These are phyloP conservation scores for Groenewaldozyma tartarivorans DNA, from an alignment of 805 yeast species.

Conservation along the genomic window DNA sequence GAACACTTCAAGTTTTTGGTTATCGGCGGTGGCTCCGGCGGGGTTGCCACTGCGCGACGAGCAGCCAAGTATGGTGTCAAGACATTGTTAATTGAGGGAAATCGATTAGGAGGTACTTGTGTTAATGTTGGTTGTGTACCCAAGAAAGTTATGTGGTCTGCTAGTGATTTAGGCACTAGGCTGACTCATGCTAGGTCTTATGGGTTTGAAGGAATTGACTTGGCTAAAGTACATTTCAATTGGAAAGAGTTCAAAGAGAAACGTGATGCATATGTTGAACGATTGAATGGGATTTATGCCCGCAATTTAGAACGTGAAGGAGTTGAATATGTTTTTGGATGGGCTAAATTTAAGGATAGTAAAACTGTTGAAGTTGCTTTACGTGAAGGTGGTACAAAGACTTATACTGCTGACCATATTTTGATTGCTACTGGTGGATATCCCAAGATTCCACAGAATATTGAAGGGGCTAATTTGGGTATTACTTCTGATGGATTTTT, in stretches of 20 bases:
- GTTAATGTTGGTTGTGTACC: conserved; percentile 99
- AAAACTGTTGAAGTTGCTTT: conserved; percentile 61
- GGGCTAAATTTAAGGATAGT: conserved; percentile 69
- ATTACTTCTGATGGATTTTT: conserved; percentile 89
- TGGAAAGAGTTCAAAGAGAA: conserved; percentile 77
- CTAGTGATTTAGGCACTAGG: conserved; percentile 77
- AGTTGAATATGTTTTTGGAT: conserved; percentile 79
- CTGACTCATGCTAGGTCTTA: conserved; percentile 69
- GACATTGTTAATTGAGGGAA: conserved; percentile 70
- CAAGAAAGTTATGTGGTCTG: conserved; percentile 98
- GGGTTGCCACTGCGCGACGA: conserved; percentile 96
- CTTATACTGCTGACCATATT: conserved; percentile 72
- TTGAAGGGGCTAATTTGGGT: conserved; percentile 78
- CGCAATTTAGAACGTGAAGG: conserved; percentile 80
- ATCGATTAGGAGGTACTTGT: conserved; percentile 91
- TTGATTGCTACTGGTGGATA: conserved; percentile 92
- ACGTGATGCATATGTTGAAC: conserved; percentile 82
- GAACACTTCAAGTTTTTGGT: conserved; percentile 80
- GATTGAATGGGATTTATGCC: conserved; percentile 90
- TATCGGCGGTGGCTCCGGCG: conserved; percentile 99
- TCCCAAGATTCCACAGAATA: conserved; percentile 57
- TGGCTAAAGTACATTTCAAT: conserved; percentile 53
- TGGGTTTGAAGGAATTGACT: conserved; percentile 58
- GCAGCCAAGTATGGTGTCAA: conserved; percentile 90
- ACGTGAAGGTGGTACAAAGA: conserved; percentile 45